Percentiles rank a stretch among this genome's conserved stretches.
phyloP scores from a whole-genome alignment of 306 rosid genomes.

The Fragaria iinumae region DNA sequence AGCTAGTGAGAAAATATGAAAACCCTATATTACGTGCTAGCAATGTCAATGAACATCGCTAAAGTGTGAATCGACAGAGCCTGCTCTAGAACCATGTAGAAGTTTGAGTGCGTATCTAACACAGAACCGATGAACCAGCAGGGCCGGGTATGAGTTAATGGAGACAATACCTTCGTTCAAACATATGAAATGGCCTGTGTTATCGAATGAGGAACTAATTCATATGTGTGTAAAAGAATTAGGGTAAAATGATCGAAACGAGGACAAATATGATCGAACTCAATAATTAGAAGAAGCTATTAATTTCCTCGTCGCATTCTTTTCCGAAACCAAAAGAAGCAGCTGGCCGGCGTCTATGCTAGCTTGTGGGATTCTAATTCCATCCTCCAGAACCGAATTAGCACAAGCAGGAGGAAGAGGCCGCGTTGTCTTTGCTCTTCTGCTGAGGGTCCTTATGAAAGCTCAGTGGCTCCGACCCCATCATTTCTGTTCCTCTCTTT shows the following conservation, averaged over 20 bases:
- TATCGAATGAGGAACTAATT: too few species aligned
- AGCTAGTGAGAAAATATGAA: background rate
- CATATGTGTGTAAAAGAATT: too few species aligned
- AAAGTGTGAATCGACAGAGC: background rate
- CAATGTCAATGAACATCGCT: background rate
- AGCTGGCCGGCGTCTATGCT: background rate
- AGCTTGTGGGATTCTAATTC: background rate
- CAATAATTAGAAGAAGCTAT: background rate
- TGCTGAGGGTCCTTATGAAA: slow-evolving; percentile 31
- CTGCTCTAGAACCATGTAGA: background rate
- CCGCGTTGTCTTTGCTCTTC: background rate
- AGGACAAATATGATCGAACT: background rate
- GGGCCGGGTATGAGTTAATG: too few species aligned
- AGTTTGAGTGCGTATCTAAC: background rate
- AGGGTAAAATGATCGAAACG: background rate
- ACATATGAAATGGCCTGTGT: too few species aligned
- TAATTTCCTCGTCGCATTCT: background rate
- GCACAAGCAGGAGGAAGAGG: background rate
- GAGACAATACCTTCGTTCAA: too few species aligned
- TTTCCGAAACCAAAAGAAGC: background rate
- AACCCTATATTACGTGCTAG: background rate
- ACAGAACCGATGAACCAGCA: background rate
- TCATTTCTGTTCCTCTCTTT: slow-evolving; percentile 34
- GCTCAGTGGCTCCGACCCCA: slow-evolving; percentile 70
- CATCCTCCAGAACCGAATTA: background rate